Conservation (phyloP, 495 filamentous ascomycete genomes). For the Neurospora tetraspora region DNA sequence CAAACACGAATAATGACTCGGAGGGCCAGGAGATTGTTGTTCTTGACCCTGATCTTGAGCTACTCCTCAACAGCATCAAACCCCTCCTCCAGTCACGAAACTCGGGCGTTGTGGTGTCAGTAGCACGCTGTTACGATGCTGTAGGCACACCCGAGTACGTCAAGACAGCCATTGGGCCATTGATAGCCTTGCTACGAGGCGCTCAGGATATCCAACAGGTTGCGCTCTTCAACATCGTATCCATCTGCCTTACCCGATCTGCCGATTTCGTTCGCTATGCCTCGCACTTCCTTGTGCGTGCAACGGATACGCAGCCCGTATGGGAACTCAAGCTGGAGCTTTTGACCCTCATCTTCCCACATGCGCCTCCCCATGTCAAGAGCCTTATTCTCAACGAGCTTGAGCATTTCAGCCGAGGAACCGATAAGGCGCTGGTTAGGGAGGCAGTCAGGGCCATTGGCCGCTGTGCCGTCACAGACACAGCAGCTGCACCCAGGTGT, state of each 20-base stretch:
- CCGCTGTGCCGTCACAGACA: slow-evolving; percentile 74
- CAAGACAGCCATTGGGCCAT: slow-evolving; percentile 60
- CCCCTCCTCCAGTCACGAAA: slow-evolving; percentile 87
- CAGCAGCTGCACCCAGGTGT: slow-evolving; percentile 61
- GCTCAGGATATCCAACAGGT: slow-evolving; percentile 80
- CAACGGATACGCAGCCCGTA: slow-evolving; percentile 70
- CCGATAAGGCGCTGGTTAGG: slow-evolving; percentile 66
- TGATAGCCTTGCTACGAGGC: slow-evolving; percentile 74
- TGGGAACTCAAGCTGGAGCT: slow-evolving; percentile 88
- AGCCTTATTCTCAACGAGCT: slow-evolving; percentile 83
- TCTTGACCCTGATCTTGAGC: slow-evolving; percentile 73
- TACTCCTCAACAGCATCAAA: slow-evolving; percentile 70
- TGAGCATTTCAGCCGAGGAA: slow-evolving; percentile 76
- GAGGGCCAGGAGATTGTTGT: slow-evolving; percentile 48
- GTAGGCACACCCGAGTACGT: slow-evolving; percentile 70
- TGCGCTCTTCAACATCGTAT: slow-evolving; percentile 87
- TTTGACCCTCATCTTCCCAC: slow-evolving; percentile 79
- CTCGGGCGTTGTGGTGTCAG: slow-evolving; percentile 81
- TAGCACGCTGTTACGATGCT: slow-evolving; percentile 74
- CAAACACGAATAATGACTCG: slow-evolving; percentile 16
- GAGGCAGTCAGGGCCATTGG: slow-evolving; percentile 90
- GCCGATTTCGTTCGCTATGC: slow-evolving; percentile 72
- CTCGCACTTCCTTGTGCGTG: slow-evolving; percentile 76
- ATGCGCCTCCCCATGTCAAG: slow-evolving; percentile 64
- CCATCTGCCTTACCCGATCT: slow-evolving; percentile 64